A percentile compares a stretch with the other conserved stretches of the same genome.
These are phyloP conservation scores for Cladobotryum mycophilum DNA, from an alignment of 2,329 filamentous ascomycete species.

Conservation along the genomic window DNA sequence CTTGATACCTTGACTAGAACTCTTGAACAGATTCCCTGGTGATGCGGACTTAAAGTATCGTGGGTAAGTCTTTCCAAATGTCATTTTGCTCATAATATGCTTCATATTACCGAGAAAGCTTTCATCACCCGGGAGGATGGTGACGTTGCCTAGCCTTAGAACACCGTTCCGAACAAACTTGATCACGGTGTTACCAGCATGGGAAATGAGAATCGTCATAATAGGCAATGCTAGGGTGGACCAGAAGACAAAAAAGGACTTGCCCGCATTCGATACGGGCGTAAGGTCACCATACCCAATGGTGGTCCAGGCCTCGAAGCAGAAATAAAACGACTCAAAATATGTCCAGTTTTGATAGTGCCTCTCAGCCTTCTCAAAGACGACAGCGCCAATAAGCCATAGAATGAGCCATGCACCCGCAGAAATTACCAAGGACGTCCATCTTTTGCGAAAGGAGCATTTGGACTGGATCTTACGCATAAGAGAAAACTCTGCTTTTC, in stretches of 20 bases:
- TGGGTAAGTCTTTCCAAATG: neutral
- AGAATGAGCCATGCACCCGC: slow-evolving; percentile 62
- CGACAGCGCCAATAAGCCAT: slow-evolving; percentile 72
- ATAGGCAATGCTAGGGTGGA: slow-evolving; percentile 77
- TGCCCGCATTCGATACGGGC: slow-evolving; percentile 69
- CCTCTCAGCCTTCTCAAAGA: slow-evolving; percentile 56
- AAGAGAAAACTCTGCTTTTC: slow-evolving; percentile 64
- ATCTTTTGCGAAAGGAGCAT: slow-evolving; percentile 60
- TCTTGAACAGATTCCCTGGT: neutral
- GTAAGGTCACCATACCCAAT: slow-evolving; percentile 81
- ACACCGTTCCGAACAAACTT: slow-evolving; percentile 49
- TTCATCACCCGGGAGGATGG: slow-evolving; percentile 49
- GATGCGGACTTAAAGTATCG: neutral
- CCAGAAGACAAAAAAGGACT: slow-evolving; percentile 89
- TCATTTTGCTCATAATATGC: neutral
- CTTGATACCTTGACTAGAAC: neutral
- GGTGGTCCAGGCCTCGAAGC: slow-evolving; percentile 74
- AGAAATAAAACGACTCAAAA: slow-evolving; percentile 78
- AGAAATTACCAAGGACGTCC: slow-evolving; percentile 67
- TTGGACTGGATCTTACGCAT: slow-evolving; percentile 74
- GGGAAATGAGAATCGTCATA: slow-evolving; percentile 81
- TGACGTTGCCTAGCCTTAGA: slow-evolving; percentile 52
- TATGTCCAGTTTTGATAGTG: slow-evolving; percentile 60
- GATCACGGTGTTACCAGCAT: slow-evolving; percentile 79
- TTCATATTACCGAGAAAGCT: neutral